phyloP scores from a whole-genome alignment of 306 rosid genomes.

The Gleditsia sinensis region DNA sequence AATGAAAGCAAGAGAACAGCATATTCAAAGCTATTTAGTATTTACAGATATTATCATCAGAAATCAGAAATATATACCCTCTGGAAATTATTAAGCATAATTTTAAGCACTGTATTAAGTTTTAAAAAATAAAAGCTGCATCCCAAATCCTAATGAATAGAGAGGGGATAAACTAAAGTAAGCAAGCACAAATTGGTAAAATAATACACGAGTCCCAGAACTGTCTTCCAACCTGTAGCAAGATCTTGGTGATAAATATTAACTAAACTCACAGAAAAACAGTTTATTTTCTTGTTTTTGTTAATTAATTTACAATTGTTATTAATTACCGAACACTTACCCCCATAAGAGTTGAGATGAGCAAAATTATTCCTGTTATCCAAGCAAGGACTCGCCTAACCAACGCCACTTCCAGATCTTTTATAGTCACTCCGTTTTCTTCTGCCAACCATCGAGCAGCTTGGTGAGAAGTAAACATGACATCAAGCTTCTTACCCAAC shows the following conservation, averaged over 20 bases:
- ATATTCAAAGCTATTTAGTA: too few species aligned
- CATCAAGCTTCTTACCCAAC: slow-evolving; percentile 57
- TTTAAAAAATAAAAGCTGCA: slow-evolving; percentile 15
- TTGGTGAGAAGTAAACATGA: slow-evolving; percentile 50
- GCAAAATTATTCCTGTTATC: slow-evolving; percentile 82
- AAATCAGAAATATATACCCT: not conserved
- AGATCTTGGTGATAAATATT: slow-evolving; percentile 1
- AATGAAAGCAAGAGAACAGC: not conserved
- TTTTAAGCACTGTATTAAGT: not conserved
- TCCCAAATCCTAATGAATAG: not conserved
- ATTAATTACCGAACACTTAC: slow-evolving; percentile 49
- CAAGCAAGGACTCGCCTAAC: slow-evolving; percentile 86
- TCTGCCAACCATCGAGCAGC: slow-evolving; percentile 73
- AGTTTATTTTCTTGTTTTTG: not conserved
- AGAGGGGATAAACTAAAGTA: not conserved
- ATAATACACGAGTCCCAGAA: not conserved
- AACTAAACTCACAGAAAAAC: not conserved
- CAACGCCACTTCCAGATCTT: slow-evolving; percentile 49
- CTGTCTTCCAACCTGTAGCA: slow-evolving; percentile 14
- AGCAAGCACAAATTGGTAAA: not conserved
- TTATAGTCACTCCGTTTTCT: slow-evolving; percentile 34
- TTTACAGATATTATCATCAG: not conserved
- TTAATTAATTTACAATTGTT: not conserved
- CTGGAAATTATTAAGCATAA: not conserved
- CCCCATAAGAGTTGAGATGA: slow-evolving; percentile 84